Evolutionary conservation across 202 grass and related monocot genomes (phyloP).

Genomic region (Carex arenaria): DNA sequence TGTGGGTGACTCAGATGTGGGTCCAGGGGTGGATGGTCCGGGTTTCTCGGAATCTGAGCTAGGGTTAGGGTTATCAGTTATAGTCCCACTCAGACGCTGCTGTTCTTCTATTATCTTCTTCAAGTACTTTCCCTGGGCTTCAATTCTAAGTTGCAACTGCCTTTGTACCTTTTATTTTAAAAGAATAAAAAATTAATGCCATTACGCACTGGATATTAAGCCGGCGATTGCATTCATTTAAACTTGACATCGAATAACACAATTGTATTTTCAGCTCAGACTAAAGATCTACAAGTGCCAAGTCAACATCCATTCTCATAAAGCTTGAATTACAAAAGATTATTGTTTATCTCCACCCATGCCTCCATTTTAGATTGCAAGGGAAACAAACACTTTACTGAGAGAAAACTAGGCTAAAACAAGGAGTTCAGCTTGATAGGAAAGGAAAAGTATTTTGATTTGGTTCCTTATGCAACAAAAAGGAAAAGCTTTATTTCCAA

Average conservation of each 20-base stretch:
- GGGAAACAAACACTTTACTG: background rate
- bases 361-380: too few species aligned
- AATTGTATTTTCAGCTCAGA: too few species aligned
- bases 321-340: slow-evolving; percentile 6
- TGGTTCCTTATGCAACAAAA: background rate
- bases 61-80: slow-evolving; percentile 34
- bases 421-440: background rate
- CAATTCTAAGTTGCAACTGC: slow-evolving; percentile 92
- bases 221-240: background rate
- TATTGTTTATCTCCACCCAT: background rate
- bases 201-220: background rate
- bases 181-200: slow-evolving; percentile 11
- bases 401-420: background rate
- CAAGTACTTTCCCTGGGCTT: slow-evolving; percentile 93
- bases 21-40: slow-evolving; percentile 58
- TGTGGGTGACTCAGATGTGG: slow-evolving; percentile 48
- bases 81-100: slow-evolving; percentile 44
- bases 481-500: background rate
- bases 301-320: background rate
- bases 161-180: slow-evolving; percentile 59
- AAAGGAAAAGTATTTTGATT: background rate
- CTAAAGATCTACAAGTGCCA: background rate
- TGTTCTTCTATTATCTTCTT: slow-evolving; percentile 99
- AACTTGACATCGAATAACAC: background rate
- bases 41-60: slow-evolving; percentile 67